A percentile compares a stretch with the other conserved stretches of the same genome.
Conservation (phyloP, 805 yeast genomes). For the Pichia ethanolica region DNA sequence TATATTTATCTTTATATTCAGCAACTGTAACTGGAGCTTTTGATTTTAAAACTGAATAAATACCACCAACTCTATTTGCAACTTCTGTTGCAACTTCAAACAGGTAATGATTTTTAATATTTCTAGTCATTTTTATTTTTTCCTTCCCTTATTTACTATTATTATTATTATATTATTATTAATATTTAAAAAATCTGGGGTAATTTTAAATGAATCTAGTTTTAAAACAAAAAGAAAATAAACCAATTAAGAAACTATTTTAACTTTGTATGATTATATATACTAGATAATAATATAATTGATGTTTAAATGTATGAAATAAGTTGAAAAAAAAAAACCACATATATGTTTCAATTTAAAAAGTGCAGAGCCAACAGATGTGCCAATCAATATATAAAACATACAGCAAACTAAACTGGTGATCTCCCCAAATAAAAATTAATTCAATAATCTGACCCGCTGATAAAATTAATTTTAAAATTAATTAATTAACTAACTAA, state of each 20-base stretch:
- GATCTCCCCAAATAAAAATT: not conserved
- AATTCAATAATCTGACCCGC: too few species aligned
- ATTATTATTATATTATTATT: not conserved
- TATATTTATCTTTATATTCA: slow-evolving; percentile 82
- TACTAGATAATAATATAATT: too few species aligned
- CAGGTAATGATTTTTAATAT: slow-evolving; percentile 76
- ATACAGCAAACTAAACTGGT: not conserved
- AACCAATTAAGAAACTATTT: not conserved
- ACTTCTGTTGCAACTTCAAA: slow-evolving; percentile 97
- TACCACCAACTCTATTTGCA: slow-evolving; percentile 96
- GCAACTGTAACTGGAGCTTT: slow-evolving; percentile 96
- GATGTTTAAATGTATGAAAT: too few species aligned
- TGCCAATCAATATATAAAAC: not conserved
- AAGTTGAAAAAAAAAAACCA: too few species aligned
- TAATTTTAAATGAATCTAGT: too few species aligned
- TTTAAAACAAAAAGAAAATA: too few species aligned
- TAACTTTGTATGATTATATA: too few species aligned
- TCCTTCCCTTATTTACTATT: too few species aligned
- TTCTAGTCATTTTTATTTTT: slow-evolving; percentile 53
- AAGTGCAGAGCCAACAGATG: too few species aligned
- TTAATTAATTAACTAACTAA: too few species aligned
- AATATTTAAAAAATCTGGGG: not conserved
- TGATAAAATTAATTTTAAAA: too few species aligned
- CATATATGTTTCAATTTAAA: too few species aligned
- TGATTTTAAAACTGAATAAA: slow-evolving; percentile 91